A percentile compares a stretch with the other conserved stretches of the same genome.
These are phyloP conservation scores for Rhodotorula sp. DNA, from an alignment of 1,284 basidiomycete genomes.

Conservation along the genomic window DNA sequence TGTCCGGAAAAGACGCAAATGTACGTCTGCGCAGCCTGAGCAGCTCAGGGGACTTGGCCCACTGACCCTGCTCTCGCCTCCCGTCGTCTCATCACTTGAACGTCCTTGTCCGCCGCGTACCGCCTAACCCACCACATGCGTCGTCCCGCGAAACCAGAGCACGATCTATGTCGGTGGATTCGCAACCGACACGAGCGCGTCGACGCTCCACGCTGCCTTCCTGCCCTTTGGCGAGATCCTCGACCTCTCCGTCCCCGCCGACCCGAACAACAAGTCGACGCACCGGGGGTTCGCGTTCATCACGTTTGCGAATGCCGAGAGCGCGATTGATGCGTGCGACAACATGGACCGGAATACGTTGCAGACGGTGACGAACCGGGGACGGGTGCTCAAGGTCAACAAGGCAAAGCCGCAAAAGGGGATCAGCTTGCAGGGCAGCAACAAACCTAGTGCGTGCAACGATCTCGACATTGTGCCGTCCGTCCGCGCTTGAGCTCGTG, in stretches of 20 bases:
- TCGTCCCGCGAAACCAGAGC: constrained; percentile 7
- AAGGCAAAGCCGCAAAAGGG: constrained; percentile 44
- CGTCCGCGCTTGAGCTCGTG: background rate
- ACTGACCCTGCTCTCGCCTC: background rate
- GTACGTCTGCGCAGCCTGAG: background rate
- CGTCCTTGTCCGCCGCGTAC: background rate
- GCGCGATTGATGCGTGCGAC: constrained; percentile 46
- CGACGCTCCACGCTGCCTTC: constrained; percentile 43
- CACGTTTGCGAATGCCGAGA: constrained; percentile 34
- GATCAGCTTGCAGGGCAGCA: constrained; percentile 19
- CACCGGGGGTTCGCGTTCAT: constrained; percentile 47
- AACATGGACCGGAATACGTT: constrained; percentile 48
- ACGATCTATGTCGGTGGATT: constrained; percentile 43
- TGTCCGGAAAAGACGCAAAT: constrained; percentile 10
- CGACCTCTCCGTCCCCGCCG: constrained; percentile 45
- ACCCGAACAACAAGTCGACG: constrained; percentile 24
- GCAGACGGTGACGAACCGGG: constrained; percentile 25
- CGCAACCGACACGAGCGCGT: constrained; percentile 38
- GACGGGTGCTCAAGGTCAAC: constrained; percentile 42
- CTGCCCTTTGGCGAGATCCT: constrained; percentile 46
- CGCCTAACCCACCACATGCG: no score
- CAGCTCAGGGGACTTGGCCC: background rate
- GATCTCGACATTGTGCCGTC: no score
- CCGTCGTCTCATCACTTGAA: background rate
- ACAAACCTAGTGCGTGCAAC: constrained; percentile 41